A percentile compares a stretch with the other conserved stretches of the same genome.
Conservation (phyloP, 306 rosid genomes). For the Pachyrhizus erosus region DNA sequence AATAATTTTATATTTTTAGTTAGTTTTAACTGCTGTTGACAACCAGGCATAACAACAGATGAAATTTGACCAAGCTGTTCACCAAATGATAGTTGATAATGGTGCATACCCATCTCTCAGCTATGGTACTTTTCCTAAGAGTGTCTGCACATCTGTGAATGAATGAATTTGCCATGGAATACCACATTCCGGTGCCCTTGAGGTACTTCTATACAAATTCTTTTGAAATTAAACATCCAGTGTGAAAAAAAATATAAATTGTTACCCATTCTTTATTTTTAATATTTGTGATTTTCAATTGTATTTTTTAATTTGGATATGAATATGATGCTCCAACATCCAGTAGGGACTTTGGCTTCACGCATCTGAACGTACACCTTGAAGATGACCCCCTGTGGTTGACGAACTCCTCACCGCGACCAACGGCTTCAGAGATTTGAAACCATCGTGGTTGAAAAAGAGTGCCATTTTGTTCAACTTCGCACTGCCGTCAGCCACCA, state of each 20-base stretch:
- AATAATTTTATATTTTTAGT: slow-evolving; percentile 36
- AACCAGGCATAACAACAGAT: slow-evolving; percentile 93
- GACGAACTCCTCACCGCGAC: too few species aligned
- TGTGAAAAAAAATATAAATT: slow-evolving; percentile 3
- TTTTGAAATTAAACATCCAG: slow-evolving; percentile 6
- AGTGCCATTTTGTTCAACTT: too few species aligned
- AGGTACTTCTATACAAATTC: slow-evolving; percentile 57
- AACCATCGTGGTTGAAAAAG: too few species aligned
- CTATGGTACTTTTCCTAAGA: slow-evolving; percentile 94
- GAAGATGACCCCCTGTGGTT: too few species aligned
- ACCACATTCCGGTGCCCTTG: slow-evolving; percentile 85
- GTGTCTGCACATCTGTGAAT: slow-evolving; percentile 96
- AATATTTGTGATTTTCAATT: too few species aligned
- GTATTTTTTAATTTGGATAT: too few species aligned
- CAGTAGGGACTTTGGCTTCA: too few species aligned
- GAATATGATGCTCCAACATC: too few species aligned
- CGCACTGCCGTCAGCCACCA: too few species aligned
- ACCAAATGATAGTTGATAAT: slow-evolving; percentile 90
- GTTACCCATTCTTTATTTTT: slow-evolving; percentile 31
- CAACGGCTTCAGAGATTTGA: too few species aligned
- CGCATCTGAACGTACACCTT: too few species aligned
- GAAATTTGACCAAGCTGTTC: slow-evolving; percentile 95
- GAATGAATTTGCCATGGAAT: slow-evolving; percentile 98
- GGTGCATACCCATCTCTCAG: slow-evolving; percentile 98
- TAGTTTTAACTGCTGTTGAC: slow-evolving; percentile 73